Percentiles rank a stretch among this genome's conserved stretches.
phyloP scores from a whole-genome alignment of 1,139 yeast species.

The Scheffersomyces titani region DNA sequence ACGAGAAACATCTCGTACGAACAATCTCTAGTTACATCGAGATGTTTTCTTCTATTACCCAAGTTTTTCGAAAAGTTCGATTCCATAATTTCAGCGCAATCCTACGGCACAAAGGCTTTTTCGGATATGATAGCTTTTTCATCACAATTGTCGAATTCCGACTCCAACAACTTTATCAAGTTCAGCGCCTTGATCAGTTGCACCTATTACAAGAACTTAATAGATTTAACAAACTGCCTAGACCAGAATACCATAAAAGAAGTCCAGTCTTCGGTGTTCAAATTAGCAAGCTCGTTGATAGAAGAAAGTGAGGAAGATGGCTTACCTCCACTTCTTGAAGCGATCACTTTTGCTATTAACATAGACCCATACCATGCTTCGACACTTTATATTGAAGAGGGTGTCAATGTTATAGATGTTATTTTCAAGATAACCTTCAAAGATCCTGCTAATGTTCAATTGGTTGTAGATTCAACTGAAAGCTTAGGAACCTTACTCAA shows the following conservation, averaged over 20 bases:
- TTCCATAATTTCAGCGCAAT: slow-evolving; percentile 29
- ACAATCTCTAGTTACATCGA: slow-evolving; percentile 37
- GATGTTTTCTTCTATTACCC: slow-evolving; percentile 55
- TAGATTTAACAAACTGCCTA: slow-evolving; percentile 31
- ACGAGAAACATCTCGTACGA: slow-evolving; percentile 18
- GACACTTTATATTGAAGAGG: slow-evolving; percentile 19
- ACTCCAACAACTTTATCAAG: slow-evolving; percentile 33
- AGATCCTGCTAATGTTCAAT: slow-evolving; percentile 74
- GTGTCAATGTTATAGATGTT: slow-evolving; percentile 44
- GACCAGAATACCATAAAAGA: slow-evolving; percentile 13
- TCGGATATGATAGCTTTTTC: slow-evolving; percentile 31
- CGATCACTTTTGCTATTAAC: slow-evolving; percentile 56
- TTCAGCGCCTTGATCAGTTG: slow-evolving; percentile 54
- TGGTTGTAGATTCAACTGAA: slow-evolving; percentile 62
- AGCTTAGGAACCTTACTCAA: slow-evolving; percentile 59
- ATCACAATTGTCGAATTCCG: slow-evolving; percentile 19
- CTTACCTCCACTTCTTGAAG: slow-evolving; percentile 73
- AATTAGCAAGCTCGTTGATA: slow-evolving; percentile 40
- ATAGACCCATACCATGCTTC: slow-evolving; percentile 40
- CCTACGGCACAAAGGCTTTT: slow-evolving; percentile 41
- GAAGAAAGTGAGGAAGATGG: slow-evolving; percentile 81
- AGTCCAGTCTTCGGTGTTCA: slow-evolving; percentile 30
- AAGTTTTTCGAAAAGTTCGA: slow-evolving; percentile 56
- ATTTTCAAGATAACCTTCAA: slow-evolving; percentile 67
- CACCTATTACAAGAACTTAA: slow-evolving; percentile 53